A percentile compares a stretch with the other conserved stretches of the same genome.
Conservation (phyloP, 306 rosid species). For the Prunus fruticosa region DNA sequence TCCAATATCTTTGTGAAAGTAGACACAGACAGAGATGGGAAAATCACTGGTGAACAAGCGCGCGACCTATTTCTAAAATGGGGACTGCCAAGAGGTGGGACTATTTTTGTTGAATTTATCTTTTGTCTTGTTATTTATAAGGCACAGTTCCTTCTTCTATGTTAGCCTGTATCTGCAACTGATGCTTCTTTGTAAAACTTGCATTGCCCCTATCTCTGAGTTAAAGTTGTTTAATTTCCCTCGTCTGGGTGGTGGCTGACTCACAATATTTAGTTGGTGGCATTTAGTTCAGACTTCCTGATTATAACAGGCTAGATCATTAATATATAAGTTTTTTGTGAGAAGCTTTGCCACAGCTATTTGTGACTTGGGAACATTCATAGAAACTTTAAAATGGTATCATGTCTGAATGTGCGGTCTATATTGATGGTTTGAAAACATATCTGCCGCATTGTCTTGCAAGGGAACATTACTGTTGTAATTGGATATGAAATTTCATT, state of each 20-base stretch:
- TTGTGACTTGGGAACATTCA: not conserved
- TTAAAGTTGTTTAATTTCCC: conserved; percentile 3
- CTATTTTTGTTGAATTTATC: conserved; percentile 7
- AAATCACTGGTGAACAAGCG: conserved; percentile 92
- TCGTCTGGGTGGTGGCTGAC: not conserved
- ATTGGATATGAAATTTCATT: not conserved
- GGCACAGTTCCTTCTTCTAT: not conserved
- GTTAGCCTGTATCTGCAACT: not conserved
- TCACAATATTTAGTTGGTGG: not conserved
- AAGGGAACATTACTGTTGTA: not conserved
- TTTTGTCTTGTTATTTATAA: not conserved
- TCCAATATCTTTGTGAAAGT: conserved; percentile 84
- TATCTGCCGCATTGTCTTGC: not conserved
- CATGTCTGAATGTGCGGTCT: not conserved
- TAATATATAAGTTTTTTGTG: not conserved
- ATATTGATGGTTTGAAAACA: not conserved
- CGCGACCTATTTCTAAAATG: conserved; percentile 91
- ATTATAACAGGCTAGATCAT: not conserved
- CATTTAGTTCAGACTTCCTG: not conserved
- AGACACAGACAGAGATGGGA: conserved; percentile 95
- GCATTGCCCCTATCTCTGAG: too few species aligned
- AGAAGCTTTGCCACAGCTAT: not conserved
- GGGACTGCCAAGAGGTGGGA: conserved; percentile 90
- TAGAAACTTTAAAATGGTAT: not conserved
- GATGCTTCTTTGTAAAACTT: not conserved